Conservation (phyloP, 495 filamentous ascomycete species). For the Tuber borchii region DNA sequence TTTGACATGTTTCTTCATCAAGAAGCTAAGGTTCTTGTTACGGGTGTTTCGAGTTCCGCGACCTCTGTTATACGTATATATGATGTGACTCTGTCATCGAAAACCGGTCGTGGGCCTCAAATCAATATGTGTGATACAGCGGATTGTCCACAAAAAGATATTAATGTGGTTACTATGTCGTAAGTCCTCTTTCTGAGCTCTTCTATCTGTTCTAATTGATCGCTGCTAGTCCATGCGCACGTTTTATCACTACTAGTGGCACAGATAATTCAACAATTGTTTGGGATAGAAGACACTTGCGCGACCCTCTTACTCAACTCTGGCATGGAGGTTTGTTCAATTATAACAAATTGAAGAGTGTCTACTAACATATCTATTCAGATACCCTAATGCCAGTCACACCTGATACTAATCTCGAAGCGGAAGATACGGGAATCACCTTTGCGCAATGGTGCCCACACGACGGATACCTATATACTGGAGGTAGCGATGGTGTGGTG, state of each 20-base stretch:
- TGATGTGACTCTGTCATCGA: background rate
- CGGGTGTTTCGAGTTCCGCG: background rate
- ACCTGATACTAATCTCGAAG: constrained; percentile 53
- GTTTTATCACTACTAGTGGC: constrained; percentile 71
- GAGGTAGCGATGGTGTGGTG: constrained; percentile 77
- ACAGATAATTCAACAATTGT: constrained; percentile 78
- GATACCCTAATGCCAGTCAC: constrained; percentile 58
- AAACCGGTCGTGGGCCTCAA: background rate
- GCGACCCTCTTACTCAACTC: constrained; percentile 58
- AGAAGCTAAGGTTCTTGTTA: constrained; percentile 1
- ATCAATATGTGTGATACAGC: constrained; percentile 37
- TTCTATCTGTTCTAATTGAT: constrained; percentile 44
- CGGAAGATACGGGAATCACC: constrained; percentile 72
- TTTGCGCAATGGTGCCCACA: constrained; percentile 71
- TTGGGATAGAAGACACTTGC: constrained; percentile 65
- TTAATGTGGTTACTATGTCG: constrained; percentile 72
- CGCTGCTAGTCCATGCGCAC: constrained; percentile 44
- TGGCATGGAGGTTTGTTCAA: constrained; percentile 52
- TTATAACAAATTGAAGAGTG: background rate
- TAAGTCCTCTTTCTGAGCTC: constrained; percentile 47
- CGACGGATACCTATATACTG: constrained; percentile 72
- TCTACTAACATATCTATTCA: constrained; percentile 10
- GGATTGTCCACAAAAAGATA: constrained; percentile 73
- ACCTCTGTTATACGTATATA: background rate
- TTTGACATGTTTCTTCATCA: constrained; percentile 35